Conservation (phyloP, 805 yeast species). For the Cyberlindnera euphorbiae region DNA sequence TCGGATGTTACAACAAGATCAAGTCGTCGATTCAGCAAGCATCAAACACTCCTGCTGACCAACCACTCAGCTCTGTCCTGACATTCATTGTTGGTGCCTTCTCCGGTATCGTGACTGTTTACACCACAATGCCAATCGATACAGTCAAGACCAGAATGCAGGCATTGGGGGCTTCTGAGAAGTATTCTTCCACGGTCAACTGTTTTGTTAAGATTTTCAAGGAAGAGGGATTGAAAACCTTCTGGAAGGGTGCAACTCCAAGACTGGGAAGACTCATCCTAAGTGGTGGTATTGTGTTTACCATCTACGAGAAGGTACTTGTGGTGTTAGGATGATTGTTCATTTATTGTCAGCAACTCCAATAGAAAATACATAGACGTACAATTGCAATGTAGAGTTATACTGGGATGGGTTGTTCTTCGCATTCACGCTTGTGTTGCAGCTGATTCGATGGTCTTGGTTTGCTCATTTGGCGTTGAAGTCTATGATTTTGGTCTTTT, state of each 20-base stretch:
- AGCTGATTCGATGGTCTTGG: slow-evolving; percentile 2
- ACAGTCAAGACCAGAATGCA: slow-evolving; percentile 98
- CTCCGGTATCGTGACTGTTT: slow-evolving; percentile 86
- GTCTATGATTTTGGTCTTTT: slow-evolving; percentile 32
- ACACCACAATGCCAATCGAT: slow-evolving; percentile 92
- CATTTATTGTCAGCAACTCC: no score
- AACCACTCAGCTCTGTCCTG: slow-evolving; percentile 70
- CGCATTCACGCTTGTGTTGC: slow-evolving; percentile 4
- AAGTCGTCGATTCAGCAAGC: slow-evolving; percentile 73
- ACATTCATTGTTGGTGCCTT: slow-evolving; percentile 89
- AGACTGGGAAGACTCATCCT: slow-evolving; percentile 85
- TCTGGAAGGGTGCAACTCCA: slow-evolving; percentile 99
- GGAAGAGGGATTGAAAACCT: slow-evolving; percentile 85
- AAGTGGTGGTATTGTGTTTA: slow-evolving; percentile 96
- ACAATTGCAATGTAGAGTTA: not conserved
- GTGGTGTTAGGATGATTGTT: slow-evolving; percentile 30
- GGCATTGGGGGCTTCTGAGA: slow-evolving; percentile 69
- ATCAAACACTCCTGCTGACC: slow-evolving; percentile 57
- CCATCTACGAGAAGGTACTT: slow-evolving; percentile 89
- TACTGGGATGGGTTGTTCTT: no score
- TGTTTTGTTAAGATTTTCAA: slow-evolving; percentile 77
- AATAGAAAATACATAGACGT: not conserved
- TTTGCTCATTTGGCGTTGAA: slow-evolving; percentile 2
- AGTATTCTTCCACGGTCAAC: slow-evolving; percentile 70
- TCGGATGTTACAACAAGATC: slow-evolving; percentile 89